These are phyloP conservation scores for Saksenaea oblongispora DNA, from an alignment of 371 early-diverging fungal species.

Conservation along the genomic window DNA sequence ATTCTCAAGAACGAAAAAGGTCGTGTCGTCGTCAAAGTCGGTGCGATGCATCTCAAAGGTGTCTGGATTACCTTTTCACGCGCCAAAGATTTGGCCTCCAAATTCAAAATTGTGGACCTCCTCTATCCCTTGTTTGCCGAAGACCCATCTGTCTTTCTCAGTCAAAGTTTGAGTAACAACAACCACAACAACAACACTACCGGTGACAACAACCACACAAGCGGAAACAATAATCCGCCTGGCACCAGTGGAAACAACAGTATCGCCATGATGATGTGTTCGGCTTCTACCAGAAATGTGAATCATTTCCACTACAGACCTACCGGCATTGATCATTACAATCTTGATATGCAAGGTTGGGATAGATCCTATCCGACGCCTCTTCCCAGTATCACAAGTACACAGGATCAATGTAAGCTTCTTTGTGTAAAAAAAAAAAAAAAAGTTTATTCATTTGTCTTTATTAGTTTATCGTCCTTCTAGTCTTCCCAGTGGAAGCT, in stretches of 20 bases:
- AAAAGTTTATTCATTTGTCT: neutral
- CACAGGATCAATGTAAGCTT: constrained; percentile 19
- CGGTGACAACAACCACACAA: neutral
- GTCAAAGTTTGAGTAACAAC: constrained; percentile 1
- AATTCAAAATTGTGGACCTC: constrained; percentile 69
- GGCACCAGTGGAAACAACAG: neutral
- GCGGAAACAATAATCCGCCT: neutral
- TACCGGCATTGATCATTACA: neutral
- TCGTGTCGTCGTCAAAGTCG: constrained; percentile 83
- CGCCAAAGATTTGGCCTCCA: constrained; percentile 70
- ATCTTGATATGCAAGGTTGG: constrained; percentile 13
- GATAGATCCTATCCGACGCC: constrained; percentile 17
- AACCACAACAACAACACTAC: neutral
- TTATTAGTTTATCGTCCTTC: constrained; percentile 20
- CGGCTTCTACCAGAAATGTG: neutral
- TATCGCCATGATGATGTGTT: neutral
- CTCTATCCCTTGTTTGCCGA: constrained; percentile 78
- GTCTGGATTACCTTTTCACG: constrained; percentile 83
- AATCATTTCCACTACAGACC: neutral
- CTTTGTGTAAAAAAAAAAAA: neutral
- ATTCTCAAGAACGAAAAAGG: constrained; percentile 88
- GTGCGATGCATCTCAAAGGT: constrained; percentile 88
- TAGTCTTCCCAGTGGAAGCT: constrained; percentile 34
- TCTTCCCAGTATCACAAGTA: constrained; percentile 22
- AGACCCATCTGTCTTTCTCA: constrained; percentile 54